phyloP scores from a whole-genome alignment of 2,329 filamentous ascomycete species.

The Leptodontidium sp. region DNA sequence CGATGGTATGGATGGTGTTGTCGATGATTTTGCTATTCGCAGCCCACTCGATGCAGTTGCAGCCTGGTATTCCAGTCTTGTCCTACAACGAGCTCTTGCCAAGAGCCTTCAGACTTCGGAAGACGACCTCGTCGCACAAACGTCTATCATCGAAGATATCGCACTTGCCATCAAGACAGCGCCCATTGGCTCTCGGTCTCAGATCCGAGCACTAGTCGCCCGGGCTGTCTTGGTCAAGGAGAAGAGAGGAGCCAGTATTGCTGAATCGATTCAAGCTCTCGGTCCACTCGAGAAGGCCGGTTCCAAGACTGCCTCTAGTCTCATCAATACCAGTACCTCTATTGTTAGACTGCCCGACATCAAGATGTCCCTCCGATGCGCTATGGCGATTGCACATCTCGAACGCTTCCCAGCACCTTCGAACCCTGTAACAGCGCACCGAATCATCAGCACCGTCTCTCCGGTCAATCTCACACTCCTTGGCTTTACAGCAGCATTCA shows the following conservation, averaged over 20 bases:
- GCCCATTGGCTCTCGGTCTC: conserved; percentile 79
- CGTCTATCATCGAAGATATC: conserved; percentile 59
- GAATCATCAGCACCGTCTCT: conserved; percentile 59
- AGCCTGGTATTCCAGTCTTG: conserved; percentile 85
- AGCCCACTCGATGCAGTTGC: conserved; percentile 90
- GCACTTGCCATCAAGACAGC: conserved; percentile 76
- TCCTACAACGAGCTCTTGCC: conserved; percentile 74
- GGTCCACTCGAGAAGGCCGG: conserved; percentile 51
- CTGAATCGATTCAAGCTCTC: conserved; percentile 62
- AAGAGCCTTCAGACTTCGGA: conserved; percentile 65
- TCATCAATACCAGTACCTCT: conserved; percentile 57
- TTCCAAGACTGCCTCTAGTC: conserved; percentile 44
- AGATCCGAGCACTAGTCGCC: conserved; percentile 65
- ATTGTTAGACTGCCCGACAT: conserved; percentile 59
- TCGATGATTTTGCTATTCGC: conserved; percentile 84
- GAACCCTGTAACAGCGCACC: conserved; percentile 54
- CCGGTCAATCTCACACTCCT: conserved; percentile 57
- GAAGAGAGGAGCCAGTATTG: conserved; percentile 64
- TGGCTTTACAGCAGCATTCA: conserved; percentile 66
- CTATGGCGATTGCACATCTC: conserved; percentile 67
- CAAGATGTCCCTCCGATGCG: conserved; percentile 64
- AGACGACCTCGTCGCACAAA: conserved; percentile 52
- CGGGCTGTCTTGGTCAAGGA: conserved; percentile 64
- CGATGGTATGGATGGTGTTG: conserved; percentile 81
- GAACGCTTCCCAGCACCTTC: conserved; percentile 53